Percentiles rank a stretch among this genome's conserved stretches.
Evolutionary conservation across 2,329 filamentous ascomycete genomes (phyloP).

Genomic region (Pseudogymnoascus sp.): DNA sequence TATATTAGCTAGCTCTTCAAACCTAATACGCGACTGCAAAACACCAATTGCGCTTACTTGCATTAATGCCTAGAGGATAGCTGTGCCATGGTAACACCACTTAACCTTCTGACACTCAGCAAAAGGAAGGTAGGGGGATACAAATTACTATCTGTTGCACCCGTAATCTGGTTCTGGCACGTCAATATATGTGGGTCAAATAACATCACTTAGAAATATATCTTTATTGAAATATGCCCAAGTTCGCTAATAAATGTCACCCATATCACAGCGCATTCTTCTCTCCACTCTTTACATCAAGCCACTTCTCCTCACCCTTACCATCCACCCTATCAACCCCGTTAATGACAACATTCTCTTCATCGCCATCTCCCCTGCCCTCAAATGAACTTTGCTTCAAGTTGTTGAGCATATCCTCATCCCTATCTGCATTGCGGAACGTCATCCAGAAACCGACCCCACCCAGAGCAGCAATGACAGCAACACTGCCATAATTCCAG

Average conservation of each 20-base stretch:
- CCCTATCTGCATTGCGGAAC: constrained; percentile 54
- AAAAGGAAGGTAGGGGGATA: background rate
- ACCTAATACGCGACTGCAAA: background rate
- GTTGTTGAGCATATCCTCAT: constrained; percentile 64
- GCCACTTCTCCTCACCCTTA: background rate
- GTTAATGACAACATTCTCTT: constrained; percentile 12
- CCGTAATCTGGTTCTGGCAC: background rate
- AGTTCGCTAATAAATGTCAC: background rate
- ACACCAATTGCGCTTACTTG: background rate
- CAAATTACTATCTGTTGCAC: no score
- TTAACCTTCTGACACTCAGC: background rate
- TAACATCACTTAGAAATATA: background rate
- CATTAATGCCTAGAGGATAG: background rate
- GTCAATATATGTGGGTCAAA: background rate
- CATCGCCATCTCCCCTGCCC: constrained; percentile 14
- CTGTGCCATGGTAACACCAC: background rate
- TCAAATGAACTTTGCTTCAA: constrained; percentile 25
- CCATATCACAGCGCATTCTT: background rate
- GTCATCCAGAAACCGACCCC: constrained; percentile 60
- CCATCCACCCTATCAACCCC: background rate
- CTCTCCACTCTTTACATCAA: background rate
- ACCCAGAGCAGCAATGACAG: constrained; percentile 53
- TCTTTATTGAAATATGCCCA: background rate
- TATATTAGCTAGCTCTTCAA: background rate
- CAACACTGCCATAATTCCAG: constrained; percentile 63